Evolutionary conservation across 2,329 filamentous ascomycete species (phyloP).

Genomic region (Verticillium longisporum): DNA sequence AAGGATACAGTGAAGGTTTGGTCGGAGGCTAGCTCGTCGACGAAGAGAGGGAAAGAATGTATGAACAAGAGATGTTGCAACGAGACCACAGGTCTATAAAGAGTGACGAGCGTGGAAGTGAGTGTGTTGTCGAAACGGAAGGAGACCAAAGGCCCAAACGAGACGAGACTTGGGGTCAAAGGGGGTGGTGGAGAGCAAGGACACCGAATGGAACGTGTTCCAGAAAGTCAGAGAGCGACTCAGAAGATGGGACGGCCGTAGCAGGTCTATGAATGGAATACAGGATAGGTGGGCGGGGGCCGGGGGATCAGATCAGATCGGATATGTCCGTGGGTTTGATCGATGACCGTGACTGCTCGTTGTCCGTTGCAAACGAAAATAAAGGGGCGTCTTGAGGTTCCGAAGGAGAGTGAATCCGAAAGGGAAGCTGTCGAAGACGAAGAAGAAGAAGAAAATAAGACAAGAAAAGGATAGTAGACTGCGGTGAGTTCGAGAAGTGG

Average conservation of each 20-base stretch:
- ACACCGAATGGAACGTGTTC: background rate
- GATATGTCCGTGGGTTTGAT: background rate
- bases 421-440: background rate
- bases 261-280: conserved; percentile 5
- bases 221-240: conserved; percentile 7
- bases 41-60: conserved; percentile 2
- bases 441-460: conserved; percentile 1
- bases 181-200: background rate
- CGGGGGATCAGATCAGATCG: conserved; percentile 1
- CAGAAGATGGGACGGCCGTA: conserved; percentile 7
- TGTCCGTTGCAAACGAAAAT: background rate
- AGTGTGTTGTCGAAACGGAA: background rate
- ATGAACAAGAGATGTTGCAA: background rate
- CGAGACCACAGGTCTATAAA: conserved; percentile 3
- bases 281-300: background rate
- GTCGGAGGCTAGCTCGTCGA: conserved; percentile 5
- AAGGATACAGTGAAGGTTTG: conserved; percentile 1
- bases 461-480: conserved; percentile 4
- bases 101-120: background rate
- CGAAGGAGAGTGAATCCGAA: conserved; percentile 4
- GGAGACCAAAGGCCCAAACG: background rate
- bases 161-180: background rate
- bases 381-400: background rate
- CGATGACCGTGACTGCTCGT: background rate
- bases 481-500: background rate